Percentiles rank a stretch among this genome's conserved stretches.
Conservation (phyloP, 352 stramenopile genomes). For the Aphanomyces invadans region DNA sequence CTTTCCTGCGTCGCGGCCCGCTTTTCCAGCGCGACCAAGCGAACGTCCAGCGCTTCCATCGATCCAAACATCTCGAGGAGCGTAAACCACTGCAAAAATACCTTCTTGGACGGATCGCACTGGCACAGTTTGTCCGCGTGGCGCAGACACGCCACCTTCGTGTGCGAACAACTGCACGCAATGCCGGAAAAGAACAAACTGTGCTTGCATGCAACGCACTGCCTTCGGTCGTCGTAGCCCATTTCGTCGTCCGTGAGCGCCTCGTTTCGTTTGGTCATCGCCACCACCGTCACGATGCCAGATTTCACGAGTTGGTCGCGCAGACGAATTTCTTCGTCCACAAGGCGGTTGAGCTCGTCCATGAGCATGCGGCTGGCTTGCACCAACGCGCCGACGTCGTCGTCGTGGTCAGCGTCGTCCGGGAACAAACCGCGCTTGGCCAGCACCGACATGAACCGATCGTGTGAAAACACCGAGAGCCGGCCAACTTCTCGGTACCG, state of each 20-base stretch:
- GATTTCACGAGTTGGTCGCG: not conserved
- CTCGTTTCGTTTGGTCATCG: slow-evolving; percentile 38
- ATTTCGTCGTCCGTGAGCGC: slow-evolving; percentile 68
- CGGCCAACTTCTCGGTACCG: slow-evolving; percentile 56
- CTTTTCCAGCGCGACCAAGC: not conserved
- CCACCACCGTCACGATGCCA: slow-evolving; percentile 7
- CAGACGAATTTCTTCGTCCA: slow-evolving; percentile 1
- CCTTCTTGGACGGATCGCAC: slow-evolving; percentile 45
- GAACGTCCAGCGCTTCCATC: not conserved
- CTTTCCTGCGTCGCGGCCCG: not conserved
- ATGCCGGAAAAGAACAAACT: slow-evolving; percentile 78
- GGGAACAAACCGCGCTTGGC: slow-evolving; percentile 39
- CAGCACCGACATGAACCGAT: slow-evolving; percentile 76
- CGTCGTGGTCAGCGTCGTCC: slow-evolving; percentile 44
- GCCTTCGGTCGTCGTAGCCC: slow-evolving; percentile 56
- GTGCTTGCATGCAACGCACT: slow-evolving; percentile 53
- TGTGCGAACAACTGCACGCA: slow-evolving; percentile 53
- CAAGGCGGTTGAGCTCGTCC: not conserved
- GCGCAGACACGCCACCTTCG: slow-evolving; percentile 50
- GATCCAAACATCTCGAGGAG: not conserved
- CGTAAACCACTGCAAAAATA: slow-evolving; percentile 58
- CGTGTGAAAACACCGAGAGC: slow-evolving; percentile 71
- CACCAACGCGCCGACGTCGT: not conserved
- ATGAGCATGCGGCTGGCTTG: not conserved
- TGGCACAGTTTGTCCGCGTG: slow-evolving; percentile 58